Base-by-base conservation (phyloP, 2,329 filamentous ascomycete genomes). In the Penicillium expansum region DNA sequence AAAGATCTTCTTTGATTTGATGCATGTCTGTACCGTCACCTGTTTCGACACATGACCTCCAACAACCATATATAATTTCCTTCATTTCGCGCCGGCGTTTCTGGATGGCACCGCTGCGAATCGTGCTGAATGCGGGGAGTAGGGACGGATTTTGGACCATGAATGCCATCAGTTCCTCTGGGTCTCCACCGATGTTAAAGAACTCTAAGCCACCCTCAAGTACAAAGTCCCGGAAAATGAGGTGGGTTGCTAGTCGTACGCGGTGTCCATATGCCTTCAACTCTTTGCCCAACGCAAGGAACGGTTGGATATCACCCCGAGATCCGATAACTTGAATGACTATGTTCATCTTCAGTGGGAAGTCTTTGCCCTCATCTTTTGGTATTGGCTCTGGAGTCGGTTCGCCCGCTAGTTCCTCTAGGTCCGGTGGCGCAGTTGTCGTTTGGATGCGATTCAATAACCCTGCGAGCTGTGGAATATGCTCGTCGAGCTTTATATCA, bases 111-210 rank as follows among this genome's bases (percentile, higher is more conserved):
- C 91, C 91, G 59, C 83, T 89, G 58, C 86, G 86, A 52, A 95
- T 75, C 0, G 89, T 86, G 47, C 91, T 87, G 48, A 93, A 83
- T 0, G 88, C 88, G 2, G 91, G 91, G 85, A 95, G 90, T 22
- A 96, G 79, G 0, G 90, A 90, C 0, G 91, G 90, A 63, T 94
- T 89, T 73, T 92, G 92, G 48, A 94, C 91, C 91, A 94, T 94
- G 67, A 92, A 94, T 1, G 91, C 89, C 89, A 91, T 92, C 43
- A 91, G 78, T 65, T 89, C 84, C 1, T 85, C 82, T 1, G 89
- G 89, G 69, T 91, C 87, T 4, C 88, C 89, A 18, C 88, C 88
- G 48, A 91, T 89, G 60, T 78, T 83, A 72, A 88, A 91, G 70
- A 91, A 92, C 65, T 92, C 89, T 24, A 92, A 80, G 0, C 82